phyloP scores from a whole-genome alignment of 2,329 filamentous ascomycete genomes.

The Escovopsis sp. region DNA sequence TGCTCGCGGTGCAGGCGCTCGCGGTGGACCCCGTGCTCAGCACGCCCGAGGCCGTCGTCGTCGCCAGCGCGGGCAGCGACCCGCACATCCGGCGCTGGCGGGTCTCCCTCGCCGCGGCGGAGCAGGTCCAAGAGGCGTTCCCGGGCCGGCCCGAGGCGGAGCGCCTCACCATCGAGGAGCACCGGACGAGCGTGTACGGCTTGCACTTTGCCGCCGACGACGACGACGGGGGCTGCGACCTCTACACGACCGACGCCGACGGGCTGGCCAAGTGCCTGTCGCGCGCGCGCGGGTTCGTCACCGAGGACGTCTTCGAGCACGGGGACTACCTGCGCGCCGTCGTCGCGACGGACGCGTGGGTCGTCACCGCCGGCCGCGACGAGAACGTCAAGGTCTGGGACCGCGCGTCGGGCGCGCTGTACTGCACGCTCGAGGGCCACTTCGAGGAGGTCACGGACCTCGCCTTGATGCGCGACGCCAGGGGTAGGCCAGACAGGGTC shows the following conservation, averaged over 20 bases:
- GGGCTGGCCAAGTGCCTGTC: slow-evolving; percentile 72
- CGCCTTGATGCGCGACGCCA: slow-evolving; percentile 37
- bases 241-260: slow-evolving; percentile 91
- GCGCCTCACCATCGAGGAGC: slow-evolving; percentile 50
- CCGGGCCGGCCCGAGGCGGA: slow-evolving; percentile 25
- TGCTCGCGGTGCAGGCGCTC: slow-evolving; percentile 71
- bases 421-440: slow-evolving; percentile 67
- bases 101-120: slow-evolving; percentile 36
- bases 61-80: slow-evolving; percentile 73
- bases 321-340: slow-evolving; percentile 85
- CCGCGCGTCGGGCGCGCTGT: slow-evolving; percentile 52
- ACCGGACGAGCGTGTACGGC: slow-evolving; percentile 83
- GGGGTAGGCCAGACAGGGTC: slow-evolving; percentile 31
- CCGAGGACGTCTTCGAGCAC: slow-evolving; percentile 61
- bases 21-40: slow-evolving; percentile 54
- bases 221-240: slow-evolving; percentile 48
- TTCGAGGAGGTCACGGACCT: slow-evolving; percentile 86
- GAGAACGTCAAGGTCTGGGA: slow-evolving; percentile 92
- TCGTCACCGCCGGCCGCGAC: slow-evolving; percentile 77
- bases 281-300: slow-evolving; percentile 50
- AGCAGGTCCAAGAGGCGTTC: slow-evolving; percentile 37
- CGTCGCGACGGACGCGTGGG: slow-evolving; percentile 59
- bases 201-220: slow-evolving; percentile 51
- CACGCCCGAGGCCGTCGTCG: slow-evolving; percentile 31
- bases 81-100: slow-evolving; percentile 68